Evolutionary conservation across 352 stramenopile genomes (phyloP), one percentile per base, ranked within the genome.

Genomic region (Globisporangium canariense): DNA sequence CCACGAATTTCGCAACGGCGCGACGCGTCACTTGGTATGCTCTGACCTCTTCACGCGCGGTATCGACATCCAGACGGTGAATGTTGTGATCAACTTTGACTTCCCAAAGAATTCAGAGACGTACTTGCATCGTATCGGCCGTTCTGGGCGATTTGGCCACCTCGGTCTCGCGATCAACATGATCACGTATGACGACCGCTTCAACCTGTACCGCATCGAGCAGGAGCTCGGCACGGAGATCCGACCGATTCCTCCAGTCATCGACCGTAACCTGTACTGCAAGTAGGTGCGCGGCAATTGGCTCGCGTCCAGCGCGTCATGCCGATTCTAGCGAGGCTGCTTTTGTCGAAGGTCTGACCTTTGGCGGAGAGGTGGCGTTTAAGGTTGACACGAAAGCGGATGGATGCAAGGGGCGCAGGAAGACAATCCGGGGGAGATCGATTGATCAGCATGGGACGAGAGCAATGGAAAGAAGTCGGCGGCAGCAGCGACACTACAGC

Each of bases 71-170:
- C 96, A 99, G 81, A 98, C 94, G 57, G 98, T 99, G 22, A 99
- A 99, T 73, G 97, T 99, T n/a, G 98, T 99, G 41, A 99, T 99
- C 79, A 99, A 99, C 82, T 99, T 99, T 75, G 98, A 99, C 81
- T 99, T 99, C 75, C 98, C 98, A 13, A 99, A 99, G 78, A 99
- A 99, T 79, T 98, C 91, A 30, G 97, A 99, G 79, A 99, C 97
- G 22, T 99, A 99, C 65, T 81, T 99, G 51, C 98, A 99, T 75
- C 93, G 98, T 53, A 99, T 99, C 67, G 98, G 98, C 68, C 88
- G 98, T 55, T 99, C 97, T 11, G 98, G 98, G 57, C 91, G 98
- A 36, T 99, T 99, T 70, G 98, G 98, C 16, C 97, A 99, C 76
- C 85, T 99, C 51, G 98, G 98, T 71, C 85, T 99, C 43, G 98